Conservation (phyloP, 2,329 filamentous ascomycete species). For the Penicillium italicum region DNA sequence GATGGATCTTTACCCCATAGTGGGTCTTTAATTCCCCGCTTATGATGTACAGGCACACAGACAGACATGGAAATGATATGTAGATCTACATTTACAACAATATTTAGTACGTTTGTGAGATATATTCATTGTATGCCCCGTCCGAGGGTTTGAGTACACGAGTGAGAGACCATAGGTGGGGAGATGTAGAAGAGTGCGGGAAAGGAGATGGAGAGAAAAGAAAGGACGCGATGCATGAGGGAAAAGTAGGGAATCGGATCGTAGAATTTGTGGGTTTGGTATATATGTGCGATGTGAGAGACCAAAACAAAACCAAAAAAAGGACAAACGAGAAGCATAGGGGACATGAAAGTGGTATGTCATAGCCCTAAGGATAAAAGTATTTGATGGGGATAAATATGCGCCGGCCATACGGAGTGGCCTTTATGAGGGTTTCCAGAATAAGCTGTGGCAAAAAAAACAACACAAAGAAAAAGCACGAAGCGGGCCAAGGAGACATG, state of each 20-base stretch:
- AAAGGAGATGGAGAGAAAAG: slow-evolving; percentile 5
- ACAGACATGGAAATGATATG: background rate
- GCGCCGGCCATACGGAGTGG: slow-evolving; percentile 19
- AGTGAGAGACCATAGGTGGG: slow-evolving; percentile 11
- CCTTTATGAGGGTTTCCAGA: slow-evolving; percentile 24
- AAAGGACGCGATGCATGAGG: slow-evolving; percentile 17
- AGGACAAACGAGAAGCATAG: slow-evolving; percentile 7
- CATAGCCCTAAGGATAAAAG: slow-evolving; percentile 8
- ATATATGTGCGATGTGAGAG: slow-evolving; percentile 21
- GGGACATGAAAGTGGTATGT: background rate
- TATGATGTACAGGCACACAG: background rate
- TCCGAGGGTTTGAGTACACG: slow-evolving; percentile 19
- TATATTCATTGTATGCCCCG: slow-evolving; percentile 26
- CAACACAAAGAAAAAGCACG: slow-evolving; percentile 6
- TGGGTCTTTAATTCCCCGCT: background rate
- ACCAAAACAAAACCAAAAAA: slow-evolving; percentile 1
- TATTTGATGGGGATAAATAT: slow-evolving; percentile 18
- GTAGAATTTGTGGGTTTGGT: slow-evolving; percentile 16
- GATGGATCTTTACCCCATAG: background rate
- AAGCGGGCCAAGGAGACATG: slow-evolving; percentile 24
- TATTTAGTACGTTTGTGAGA: slow-evolving; percentile 11
- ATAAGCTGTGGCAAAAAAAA: slow-evolving; percentile 5
- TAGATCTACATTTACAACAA: background rate
- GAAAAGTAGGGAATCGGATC: slow-evolving; percentile 9
- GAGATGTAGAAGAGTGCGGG: slow-evolving; percentile 4